Percentiles rank a stretch among this genome's conserved stretches.
Evolutionary conservation across 1,139 yeast genomes (phyloP).

Genomic region (Pichia sp.): DNA sequence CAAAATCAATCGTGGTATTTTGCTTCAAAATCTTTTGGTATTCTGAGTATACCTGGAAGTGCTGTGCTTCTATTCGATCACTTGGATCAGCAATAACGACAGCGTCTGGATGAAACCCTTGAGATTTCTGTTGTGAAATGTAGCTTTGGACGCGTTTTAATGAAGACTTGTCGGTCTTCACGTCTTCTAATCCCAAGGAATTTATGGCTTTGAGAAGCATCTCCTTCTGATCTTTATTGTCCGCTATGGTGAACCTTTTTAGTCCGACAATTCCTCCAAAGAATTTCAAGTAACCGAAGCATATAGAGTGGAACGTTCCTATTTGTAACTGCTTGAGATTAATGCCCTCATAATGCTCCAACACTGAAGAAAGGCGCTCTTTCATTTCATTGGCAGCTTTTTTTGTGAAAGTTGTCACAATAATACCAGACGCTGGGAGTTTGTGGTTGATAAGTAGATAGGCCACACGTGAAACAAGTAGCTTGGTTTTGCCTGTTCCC

Average conservation of each 20-base stretch:
- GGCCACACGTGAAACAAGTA: constrained; percentile 74
- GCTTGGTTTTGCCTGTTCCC: constrained; percentile 81
- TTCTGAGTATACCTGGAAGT: constrained; percentile 37
- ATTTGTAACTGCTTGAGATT: constrained; percentile 46
- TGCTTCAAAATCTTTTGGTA: constrained; percentile 49
- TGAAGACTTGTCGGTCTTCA: constrained; percentile 24
- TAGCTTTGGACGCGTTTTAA: constrained; percentile 4
- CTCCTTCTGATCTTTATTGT: constrained; percentile 56
- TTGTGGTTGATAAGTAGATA: constrained; percentile 50
- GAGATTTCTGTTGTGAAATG: constrained; percentile 16
- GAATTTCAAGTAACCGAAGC: constrained; percentile 53
- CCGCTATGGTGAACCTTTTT: constrained; percentile 52
- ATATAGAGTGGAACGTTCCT: constrained; percentile 86
- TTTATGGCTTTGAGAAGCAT: constrained; percentile 41
- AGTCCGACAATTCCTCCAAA: constrained; percentile 55
- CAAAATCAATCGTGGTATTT: constrained; percentile 64
- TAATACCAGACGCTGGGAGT: constrained; percentile 54
- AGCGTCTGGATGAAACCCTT: constrained; percentile 32
- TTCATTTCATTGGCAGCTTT: constrained; percentile 85
- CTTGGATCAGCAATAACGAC: constrained; percentile 26
- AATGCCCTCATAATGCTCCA: constrained; percentile 38
- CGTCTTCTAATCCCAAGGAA: constrained; percentile 26
- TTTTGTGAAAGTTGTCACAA: constrained; percentile 88
- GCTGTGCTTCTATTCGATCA: constrained; percentile 3
- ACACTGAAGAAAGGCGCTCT: constrained; percentile 46